phyloP scores from a whole-genome alignment of 345 rosid species.

The Linum tenue region DNA sequence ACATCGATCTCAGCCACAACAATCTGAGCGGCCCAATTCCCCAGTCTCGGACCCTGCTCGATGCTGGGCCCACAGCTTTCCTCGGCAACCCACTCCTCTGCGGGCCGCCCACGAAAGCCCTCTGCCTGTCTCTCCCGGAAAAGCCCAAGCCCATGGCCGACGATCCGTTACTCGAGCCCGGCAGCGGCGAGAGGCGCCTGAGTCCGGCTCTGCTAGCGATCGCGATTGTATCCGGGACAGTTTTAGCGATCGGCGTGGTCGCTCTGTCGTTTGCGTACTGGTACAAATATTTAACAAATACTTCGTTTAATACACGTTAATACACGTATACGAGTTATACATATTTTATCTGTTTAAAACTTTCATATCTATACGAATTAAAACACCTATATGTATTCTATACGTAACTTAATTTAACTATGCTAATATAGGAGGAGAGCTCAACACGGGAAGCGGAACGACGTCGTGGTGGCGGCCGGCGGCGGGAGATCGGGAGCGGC shows the following conservation, averaged over 20 bases:
- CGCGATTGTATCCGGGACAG: slow-evolving; percentile 4
- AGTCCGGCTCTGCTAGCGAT: neutral
- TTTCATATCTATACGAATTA: too few relatives aligned
- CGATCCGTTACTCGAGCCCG: neutral
- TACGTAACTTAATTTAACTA: too few relatives aligned
- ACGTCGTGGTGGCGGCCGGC: neutral
- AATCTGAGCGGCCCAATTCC: slow-evolving; percentile 22
- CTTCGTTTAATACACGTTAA: too few relatives aligned
- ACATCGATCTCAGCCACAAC: slow-evolving; percentile 21
- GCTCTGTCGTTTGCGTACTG: slow-evolving; percentile 10
- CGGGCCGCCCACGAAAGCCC: slow-evolving; percentile 20
- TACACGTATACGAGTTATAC: too few relatives aligned
- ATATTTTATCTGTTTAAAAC: too few relatives aligned
- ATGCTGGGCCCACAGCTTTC: slow-evolving; percentile 25
- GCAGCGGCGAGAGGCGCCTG: neutral
- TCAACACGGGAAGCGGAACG: neutral
- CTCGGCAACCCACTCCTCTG: slow-evolving; percentile 21
- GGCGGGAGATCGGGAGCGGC: slow-evolving; percentile 11
- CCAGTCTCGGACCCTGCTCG: slow-evolving; percentile 14
- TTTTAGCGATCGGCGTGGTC: slow-evolving; percentile 8
- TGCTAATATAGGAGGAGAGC: too few relatives aligned
- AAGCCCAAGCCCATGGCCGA: slow-evolving; percentile 5
- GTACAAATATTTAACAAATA: neutral
- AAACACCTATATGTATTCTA: too few relatives aligned
- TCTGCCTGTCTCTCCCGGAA: neutral